Evolutionary conservation across 1,284 basidiomycete genomes (phyloP).

Genomic region (Puccinia horiana): DNA sequence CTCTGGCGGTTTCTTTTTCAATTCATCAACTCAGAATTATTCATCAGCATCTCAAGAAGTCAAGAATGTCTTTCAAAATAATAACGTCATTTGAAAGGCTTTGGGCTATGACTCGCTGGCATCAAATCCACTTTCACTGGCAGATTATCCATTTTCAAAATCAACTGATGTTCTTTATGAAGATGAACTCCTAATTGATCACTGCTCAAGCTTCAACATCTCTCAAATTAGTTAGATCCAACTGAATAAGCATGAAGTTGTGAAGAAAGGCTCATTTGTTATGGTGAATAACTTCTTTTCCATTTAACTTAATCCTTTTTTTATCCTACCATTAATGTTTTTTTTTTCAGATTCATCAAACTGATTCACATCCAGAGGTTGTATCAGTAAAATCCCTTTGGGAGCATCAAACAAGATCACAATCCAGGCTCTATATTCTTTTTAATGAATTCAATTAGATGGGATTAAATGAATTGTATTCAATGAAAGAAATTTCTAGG

Average conservation of each 20-base stretch:
- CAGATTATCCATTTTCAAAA: too few species aligned
- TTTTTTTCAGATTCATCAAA: neutral
- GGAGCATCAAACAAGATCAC: neutral
- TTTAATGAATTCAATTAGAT: neutral
- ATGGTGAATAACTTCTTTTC: neutral
- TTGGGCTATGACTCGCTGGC: neutral
- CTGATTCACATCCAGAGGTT: neutral
- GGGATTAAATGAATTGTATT: neutral
- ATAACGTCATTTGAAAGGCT: neutral
- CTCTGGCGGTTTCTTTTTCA: too few species aligned
- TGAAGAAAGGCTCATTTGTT: neutral
- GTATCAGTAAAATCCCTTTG: neutral
- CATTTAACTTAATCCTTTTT: too few species aligned
- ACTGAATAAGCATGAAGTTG: neutral
- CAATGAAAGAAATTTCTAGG: neutral
- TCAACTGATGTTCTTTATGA: neutral
- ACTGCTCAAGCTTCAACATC: too few species aligned
- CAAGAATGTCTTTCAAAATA: too few species aligned
- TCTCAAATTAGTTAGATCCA: neutral
- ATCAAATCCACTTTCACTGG: neutral
- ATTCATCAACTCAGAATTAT: too few species aligned
- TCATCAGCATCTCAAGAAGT: too few species aligned
- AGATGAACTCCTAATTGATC: too few species aligned
- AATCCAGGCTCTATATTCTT: neutral
- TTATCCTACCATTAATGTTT: neutral